phyloP scores from a whole-genome alignment of 306 rosid species.

The Datisca glomerata region DNA sequence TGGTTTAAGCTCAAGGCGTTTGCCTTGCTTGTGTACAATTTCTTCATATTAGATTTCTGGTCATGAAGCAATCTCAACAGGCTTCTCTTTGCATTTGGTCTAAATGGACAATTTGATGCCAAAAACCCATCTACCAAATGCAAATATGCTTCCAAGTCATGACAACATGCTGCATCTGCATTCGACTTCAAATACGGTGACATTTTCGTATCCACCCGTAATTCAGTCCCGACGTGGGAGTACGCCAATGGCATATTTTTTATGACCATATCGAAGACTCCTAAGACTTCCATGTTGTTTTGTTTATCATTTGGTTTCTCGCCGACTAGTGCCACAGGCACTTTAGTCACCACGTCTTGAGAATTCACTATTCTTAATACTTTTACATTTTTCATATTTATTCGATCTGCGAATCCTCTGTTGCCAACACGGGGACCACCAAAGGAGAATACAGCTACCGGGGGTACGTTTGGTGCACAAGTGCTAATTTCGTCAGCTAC shows the following conservation, averaged over 20 bases:
- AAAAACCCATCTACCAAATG: slow-evolving; percentile 86
- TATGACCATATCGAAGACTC: slow-evolving; percentile 31
- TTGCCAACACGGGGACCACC: slow-evolving; percentile 94
- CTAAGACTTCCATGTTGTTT: no score
- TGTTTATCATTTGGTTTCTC: slow-evolving; percentile 40
- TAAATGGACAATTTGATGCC: slow-evolving; percentile 76
- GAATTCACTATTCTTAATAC: slow-evolving; percentile 73
- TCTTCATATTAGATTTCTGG: slow-evolving; percentile 63
- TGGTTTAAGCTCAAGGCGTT: slow-evolving; percentile 43
- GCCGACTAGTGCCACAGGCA: slow-evolving; percentile 35
- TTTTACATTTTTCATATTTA: slow-evolving; percentile 32
- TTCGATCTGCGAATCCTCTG: slow-evolving; percentile 35
- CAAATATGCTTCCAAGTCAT: slow-evolving; percentile 84
- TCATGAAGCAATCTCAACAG: slow-evolving; percentile 55
- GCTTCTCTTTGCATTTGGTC: slow-evolving; percentile 79
- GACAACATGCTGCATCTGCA: slow-evolving; percentile 85
- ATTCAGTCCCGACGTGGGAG: slow-evolving; percentile 72
- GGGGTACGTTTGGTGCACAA: slow-evolving; percentile 24
- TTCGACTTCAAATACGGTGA: slow-evolving; percentile 78
- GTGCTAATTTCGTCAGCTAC: slow-evolving; percentile 66
- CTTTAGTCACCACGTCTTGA: slow-evolving; percentile 73
- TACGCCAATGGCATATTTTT: slow-evolving; percentile 44
- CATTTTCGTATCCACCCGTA: slow-evolving; percentile 69
- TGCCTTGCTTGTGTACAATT: slow-evolving; percentile 66
- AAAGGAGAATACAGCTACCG: slow-evolving; percentile 72